phyloP scores from a whole-genome alignment of 2,329 filamentous ascomycete genomes.

The Cadophora malorum region DNA sequence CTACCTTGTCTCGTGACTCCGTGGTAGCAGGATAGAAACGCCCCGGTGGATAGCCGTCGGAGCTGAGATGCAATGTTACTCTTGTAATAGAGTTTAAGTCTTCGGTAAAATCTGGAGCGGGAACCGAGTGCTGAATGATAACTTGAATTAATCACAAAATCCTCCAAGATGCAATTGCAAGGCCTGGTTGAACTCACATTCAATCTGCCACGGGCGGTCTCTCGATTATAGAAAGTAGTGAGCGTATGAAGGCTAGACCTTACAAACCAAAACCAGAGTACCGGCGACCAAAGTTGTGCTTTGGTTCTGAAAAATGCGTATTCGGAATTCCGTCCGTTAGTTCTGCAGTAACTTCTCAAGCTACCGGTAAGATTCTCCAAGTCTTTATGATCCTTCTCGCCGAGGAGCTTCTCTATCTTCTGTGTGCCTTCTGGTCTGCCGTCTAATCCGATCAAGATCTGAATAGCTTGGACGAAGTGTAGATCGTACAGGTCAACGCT shows the following conservation, averaged over 20 bases:
- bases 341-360: not conserved
- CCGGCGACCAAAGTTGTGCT: not conserved
- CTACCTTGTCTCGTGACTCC: not conserved
- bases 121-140: not conserved
- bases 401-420: conserved; percentile 5
- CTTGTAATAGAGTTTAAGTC: not conserved
- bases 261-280: conserved; percentile 3
- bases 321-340: not conserved
- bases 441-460: not conserved
- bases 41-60: too few species aligned
- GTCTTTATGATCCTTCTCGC: not conserved
- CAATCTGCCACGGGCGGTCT: not conserved
- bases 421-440: conserved; percentile 1
- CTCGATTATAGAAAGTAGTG: not conserved
- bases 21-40: not conserved
- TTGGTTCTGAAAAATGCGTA: conserved; percentile 2
- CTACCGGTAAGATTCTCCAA: not conserved
- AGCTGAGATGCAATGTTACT: not conserved
- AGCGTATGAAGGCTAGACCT: not conserved
- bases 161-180: not conserved
- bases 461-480: not conserved
- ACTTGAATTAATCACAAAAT: not conserved
- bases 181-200: not conserved
- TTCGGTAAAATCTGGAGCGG: not conserved
- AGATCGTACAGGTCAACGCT: not conserved